A percentile compares a stretch with the other conserved stretches of the same genome.
phyloP scores from a whole-genome alignment of 306 rosid species.

The Quercus aquifolioides region DNA sequence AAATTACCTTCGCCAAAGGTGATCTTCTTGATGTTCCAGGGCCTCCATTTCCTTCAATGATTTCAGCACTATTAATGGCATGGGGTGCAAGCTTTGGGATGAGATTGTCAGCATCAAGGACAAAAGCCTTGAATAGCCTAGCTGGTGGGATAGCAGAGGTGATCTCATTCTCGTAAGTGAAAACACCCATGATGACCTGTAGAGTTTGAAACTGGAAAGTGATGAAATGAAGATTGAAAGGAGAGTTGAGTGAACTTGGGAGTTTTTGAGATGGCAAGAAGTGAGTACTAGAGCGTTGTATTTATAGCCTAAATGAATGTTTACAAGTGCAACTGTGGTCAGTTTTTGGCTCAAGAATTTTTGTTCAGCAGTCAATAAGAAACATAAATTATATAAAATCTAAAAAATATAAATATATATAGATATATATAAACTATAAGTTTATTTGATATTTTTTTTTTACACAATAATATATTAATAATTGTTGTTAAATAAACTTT shows the following conservation, averaged over 20 bases:
- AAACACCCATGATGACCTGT: slow-evolving; percentile 28
- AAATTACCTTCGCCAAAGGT: slow-evolving; percentile 24
- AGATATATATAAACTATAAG: too few species aligned
- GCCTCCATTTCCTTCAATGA: slow-evolving; percentile 34
- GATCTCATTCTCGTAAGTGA: slow-evolving; percentile 13
- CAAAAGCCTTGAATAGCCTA: slow-evolving; percentile 34
- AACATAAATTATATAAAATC: too few species aligned
- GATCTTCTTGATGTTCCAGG: slow-evolving; percentile 37
- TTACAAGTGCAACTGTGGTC: too few species aligned
- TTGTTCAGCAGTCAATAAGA: too few species aligned
- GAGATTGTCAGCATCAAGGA: slow-evolving; percentile 33
- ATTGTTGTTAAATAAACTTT: too few species aligned
- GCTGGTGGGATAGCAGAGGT: slow-evolving; percentile 17
- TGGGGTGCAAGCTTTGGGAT: slow-evolving; percentile 32
- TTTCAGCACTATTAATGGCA: slow-evolving; percentile 17
- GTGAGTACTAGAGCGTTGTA: background rate
- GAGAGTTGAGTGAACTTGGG: background rate
- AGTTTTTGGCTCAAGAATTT: too few species aligned
- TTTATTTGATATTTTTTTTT: too few species aligned
- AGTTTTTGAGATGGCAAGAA: background rate
- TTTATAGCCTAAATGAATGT: background rate
- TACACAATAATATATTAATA: too few species aligned
- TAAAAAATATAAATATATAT: too few species aligned
- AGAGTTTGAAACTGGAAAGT: background rate
- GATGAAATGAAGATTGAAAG: background rate